Evolutionary conservation across 371 early-diverging fungal genomes (phyloP).

Genomic region (Thermomucor indicae-seudaticae): DNA sequence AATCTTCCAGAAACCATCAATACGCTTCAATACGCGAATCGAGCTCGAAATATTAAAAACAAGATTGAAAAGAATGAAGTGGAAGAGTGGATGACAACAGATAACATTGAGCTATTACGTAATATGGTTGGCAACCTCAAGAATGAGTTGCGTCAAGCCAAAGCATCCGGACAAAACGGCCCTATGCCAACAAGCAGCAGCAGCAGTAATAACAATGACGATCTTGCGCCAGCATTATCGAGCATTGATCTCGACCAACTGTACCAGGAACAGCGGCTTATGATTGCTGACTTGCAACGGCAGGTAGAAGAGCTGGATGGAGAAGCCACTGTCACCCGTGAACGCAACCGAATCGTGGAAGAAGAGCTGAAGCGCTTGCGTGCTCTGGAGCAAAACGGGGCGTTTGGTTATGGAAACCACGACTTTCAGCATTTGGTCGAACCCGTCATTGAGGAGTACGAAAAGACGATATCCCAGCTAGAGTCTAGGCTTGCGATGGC

Average conservation of each 20-base stretch:
- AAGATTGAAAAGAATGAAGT: slow-evolving; percentile 64
- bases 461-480: slow-evolving; percentile 54
- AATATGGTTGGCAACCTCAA: slow-evolving; percentile 52
- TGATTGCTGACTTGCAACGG: slow-evolving; percentile 35
- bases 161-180: no score
- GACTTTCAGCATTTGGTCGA: slow-evolving; percentile 58
- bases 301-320: slow-evolving; percentile 42
- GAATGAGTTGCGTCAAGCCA: slow-evolving; percentile 30
- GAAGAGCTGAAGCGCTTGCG: slow-evolving; percentile 30
- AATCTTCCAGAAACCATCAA: slow-evolving; percentile 89
- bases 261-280: slow-evolving; percentile 28
- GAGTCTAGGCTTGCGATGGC: slow-evolving; percentile 57
- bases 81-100: slow-evolving; percentile 64
- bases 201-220: slow-evolving; percentile 4
- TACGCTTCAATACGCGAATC: slow-evolving; percentile 89
- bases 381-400: background rate
- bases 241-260: slow-evolving; percentile 22
- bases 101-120: slow-evolving; percentile 55
- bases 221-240: background rate
- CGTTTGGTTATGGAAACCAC: background rate
- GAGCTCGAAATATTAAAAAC: slow-evolving; percentile 87
- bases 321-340: slow-evolving; percentile 30
- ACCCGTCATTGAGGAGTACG: slow-evolving; percentile 65
- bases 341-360: slow-evolving; percentile 33
- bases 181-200: background rate